phyloP scores from a whole-genome alignment of 768 basidiomycete genomes.

The Tulasnella sp. region DNA sequence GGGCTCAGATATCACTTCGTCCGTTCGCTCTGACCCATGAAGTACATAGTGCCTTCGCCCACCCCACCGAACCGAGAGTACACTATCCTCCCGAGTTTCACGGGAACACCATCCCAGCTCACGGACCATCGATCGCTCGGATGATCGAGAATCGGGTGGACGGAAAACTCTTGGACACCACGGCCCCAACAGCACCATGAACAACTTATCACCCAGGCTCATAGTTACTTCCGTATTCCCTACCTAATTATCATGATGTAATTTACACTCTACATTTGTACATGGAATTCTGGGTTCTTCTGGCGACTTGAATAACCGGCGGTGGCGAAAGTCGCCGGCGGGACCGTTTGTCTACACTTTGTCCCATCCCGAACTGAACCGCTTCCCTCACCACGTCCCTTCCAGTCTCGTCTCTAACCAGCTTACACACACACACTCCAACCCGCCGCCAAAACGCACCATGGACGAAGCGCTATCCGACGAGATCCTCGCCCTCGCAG shows the following conservation, averaged over 20 bases:
- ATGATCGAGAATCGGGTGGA: constrained; percentile 37
- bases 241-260: background rate
- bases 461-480: constrained; percentile 23
- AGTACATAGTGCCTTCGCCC: constrained; percentile 27
- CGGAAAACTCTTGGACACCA: background rate
- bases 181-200: background rate
- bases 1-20: background rate
- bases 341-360: background rate
- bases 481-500: constrained; percentile 27
- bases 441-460: background rate
- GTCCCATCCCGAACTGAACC: background rate
- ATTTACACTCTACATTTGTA: background rate
- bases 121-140: constrained; percentile 52
- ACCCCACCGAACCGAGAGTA: constrained; percentile 41
- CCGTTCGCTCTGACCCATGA: background rate
- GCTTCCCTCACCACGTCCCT: background rate
- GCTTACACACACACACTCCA: background rate
- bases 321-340: background rate
- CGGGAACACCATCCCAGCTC: constrained; percentile 58
- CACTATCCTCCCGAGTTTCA: constrained; percentile 78
- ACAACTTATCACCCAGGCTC: background rate
- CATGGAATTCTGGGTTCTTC: background rate
- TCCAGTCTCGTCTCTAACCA: background rate
- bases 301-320: background rate
- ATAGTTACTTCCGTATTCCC: too few species aligned